These are phyloP conservation scores for Hippophae gyantsensis DNA, from an alignment of 306 rosid species.

Conservation along the genomic window DNA sequence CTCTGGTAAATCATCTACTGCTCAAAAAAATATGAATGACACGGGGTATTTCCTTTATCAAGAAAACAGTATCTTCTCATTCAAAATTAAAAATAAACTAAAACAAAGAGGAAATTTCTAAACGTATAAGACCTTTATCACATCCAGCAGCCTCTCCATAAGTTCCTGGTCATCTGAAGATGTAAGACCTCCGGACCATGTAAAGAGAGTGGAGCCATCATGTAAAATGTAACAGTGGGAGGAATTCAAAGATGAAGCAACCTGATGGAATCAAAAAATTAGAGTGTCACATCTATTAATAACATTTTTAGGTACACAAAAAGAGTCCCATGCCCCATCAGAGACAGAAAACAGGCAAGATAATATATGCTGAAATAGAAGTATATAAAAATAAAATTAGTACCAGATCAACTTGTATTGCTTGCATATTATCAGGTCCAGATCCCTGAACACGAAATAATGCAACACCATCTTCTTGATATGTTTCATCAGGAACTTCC, in stretches of 20 bases:
- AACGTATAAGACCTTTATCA: slow-evolving; percentile 60
- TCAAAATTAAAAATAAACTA: not conserved
- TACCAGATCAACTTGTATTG: slow-evolving; percentile 88
- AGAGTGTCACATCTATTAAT: not conserved
- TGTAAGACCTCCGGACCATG: slow-evolving; percentile 78
- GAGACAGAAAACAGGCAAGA: not conserved
- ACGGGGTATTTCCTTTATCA: not conserved
- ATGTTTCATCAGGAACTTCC: slow-evolving; percentile 74
- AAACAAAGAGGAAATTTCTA: slow-evolving; percentile 10
- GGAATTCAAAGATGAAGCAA: slow-evolving; percentile 88
- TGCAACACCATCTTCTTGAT: slow-evolving; percentile 68
- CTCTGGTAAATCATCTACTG: no score
- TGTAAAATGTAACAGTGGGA: slow-evolving; percentile 80
- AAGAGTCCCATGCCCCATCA: not conserved
- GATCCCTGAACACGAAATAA: slow-evolving; percentile 91
- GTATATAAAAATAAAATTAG: slow-evolving; percentile 12
- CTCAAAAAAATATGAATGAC: no score
- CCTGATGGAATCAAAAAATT: slow-evolving; percentile 33
- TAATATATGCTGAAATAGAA: not conserved
- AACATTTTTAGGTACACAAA: slow-evolving; percentile 12
- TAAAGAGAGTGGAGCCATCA: slow-evolving; percentile 49
- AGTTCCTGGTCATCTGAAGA: slow-evolving; percentile 69
- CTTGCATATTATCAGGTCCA: slow-evolving; percentile 98
- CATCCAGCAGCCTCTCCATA: slow-evolving; percentile 81
- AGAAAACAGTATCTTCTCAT: slow-evolving; percentile 3